Evolutionary conservation across 2,329 filamentous ascomycete species (phyloP).

Genomic region (Lachnellula hyalina): DNA sequence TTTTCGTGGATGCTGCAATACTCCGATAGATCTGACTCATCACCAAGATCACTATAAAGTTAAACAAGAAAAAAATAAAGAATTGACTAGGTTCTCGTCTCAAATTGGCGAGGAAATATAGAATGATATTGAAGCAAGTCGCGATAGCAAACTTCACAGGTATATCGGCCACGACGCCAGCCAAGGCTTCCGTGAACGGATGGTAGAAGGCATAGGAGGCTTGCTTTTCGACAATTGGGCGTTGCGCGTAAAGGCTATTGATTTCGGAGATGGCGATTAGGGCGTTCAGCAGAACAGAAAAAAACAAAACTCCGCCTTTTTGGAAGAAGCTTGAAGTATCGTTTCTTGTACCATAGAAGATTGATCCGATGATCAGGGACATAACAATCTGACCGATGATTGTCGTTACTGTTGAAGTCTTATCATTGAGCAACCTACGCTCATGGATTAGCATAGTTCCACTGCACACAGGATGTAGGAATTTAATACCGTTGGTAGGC

Average conservation of each 20-base stretch:
- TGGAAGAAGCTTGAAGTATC: slow-evolving; percentile 55
- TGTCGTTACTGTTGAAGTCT: slow-evolving; percentile 57
- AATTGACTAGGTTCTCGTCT: slow-evolving; percentile 61
- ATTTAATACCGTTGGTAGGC: slow-evolving; percentile 58
- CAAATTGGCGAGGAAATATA: slow-evolving; percentile 86
- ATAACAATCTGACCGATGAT: slow-evolving; percentile 40
- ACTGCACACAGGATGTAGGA: slow-evolving; percentile 37
- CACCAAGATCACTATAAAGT: slow-evolving; percentile 48
- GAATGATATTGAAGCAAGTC: slow-evolving; percentile 69
- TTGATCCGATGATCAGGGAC: slow-evolving; percentile 48
- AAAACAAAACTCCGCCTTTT: slow-evolving; percentile 62
- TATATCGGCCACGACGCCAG: slow-evolving; percentile 81
- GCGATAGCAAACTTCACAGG: slow-evolving; percentile 75
- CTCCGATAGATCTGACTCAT: slow-evolving; percentile 65
- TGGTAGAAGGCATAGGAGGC: slow-evolving; percentile 84
- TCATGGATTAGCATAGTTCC: too few relatives aligned
- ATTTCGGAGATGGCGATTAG: slow-evolving; percentile 61
- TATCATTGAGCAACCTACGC: slow-evolving; percentile 50
- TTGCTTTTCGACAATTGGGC: slow-evolving; percentile 90
- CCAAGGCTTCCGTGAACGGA: slow-evolving; percentile 79
- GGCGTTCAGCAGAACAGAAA: slow-evolving; percentile 63
- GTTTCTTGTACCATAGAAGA: slow-evolving; percentile 56
- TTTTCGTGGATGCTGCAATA: slow-evolving; percentile 68
- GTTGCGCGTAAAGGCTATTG: slow-evolving; percentile 72
- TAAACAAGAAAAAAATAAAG: slow-evolving; percentile 65